Conservation (phyloP, 139 green algal species). For the Mesotaenium endlicherianum region DNA sequence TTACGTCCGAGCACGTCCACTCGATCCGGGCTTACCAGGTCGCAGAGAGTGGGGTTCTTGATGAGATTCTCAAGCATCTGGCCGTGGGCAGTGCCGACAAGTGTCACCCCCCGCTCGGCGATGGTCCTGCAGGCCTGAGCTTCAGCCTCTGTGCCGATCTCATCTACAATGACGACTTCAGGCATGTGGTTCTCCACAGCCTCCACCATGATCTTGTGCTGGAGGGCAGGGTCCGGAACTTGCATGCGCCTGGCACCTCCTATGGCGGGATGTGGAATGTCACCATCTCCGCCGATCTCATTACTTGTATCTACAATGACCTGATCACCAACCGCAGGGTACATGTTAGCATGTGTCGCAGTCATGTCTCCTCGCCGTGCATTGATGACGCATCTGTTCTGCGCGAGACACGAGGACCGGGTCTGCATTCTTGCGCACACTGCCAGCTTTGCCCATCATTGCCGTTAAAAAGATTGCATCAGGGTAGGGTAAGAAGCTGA, state of each 20-base stretch:
- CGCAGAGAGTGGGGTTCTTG: constrained; percentile 85
- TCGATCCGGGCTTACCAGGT: constrained; percentile 70
- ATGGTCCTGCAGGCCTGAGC: constrained; percentile 95
- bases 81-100: constrained; percentile 94
- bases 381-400: too few relatives aligned
- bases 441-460: too few relatives aligned
- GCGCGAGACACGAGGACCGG: too few relatives aligned
- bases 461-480: too few relatives aligned
- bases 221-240: constrained; percentile 47
- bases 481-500: too few relatives aligned
- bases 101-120: constrained; percentile 88
- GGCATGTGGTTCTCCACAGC: constrained; percentile 97
- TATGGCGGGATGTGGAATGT: constrained; percentile 92
- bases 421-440: too few relatives aligned
- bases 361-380: too few relatives aligned
- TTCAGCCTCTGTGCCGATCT: constrained; percentile 95
- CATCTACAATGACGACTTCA: constrained; percentile 90
- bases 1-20: too few relatives aligned
- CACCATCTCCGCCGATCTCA: constrained; percentile 90
- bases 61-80: constrained; percentile 96
- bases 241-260: constrained; percentile 90
- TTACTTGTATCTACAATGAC: constrained; percentile 80
- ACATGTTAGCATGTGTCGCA: too few relatives aligned
- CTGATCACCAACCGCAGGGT: constrained; percentile 3
- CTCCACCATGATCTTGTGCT: constrained; percentile 96